Conservation (phyloP, 768 basidiomycete species). For the Termitomyces sp. region DNA sequence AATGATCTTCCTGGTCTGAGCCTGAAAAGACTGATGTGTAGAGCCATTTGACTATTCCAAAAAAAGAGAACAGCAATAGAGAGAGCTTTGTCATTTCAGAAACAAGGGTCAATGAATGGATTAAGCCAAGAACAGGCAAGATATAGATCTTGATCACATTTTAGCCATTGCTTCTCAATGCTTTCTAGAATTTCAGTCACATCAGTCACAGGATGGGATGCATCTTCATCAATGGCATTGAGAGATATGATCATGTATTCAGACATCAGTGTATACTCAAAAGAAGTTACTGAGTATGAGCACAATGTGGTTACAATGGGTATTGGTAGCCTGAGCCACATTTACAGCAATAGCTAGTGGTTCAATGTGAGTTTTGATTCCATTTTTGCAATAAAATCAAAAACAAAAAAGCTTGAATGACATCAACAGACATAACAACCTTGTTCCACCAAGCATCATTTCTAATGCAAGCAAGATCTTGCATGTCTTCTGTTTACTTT, state of each 20-base stretch:
- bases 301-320: not conserved
- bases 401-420: not conserved
- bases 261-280: not conserved
- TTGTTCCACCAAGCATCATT: not conserved
- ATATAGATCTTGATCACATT: conserved; percentile 4
- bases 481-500: not conserved
- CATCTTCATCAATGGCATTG: not conserved
- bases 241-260: not conserved
- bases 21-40: not conserved
- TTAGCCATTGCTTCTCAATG: conserved; percentile 5
- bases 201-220: not conserved
- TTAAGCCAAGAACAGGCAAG: not conserved
- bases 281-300: conserved; percentile 3
- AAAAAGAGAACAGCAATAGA: conserved; percentile 6
- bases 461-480: not conserved
- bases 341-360: not conserved
- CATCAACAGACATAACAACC: not conserved
- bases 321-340: not conserved
- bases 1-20: not conserved
- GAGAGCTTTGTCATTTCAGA: not conserved
- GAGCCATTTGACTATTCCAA: not conserved
- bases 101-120: not conserved
- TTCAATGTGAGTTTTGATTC: conserved; percentile 7
- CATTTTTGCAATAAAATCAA: not conserved
- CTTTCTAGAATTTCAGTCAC: conserved; percentile 1